A percentile compares a stretch with the other conserved stretches of the same genome.
Evolutionary conservation across 129 eudicot species (phyloP).

Genomic region (Smallanthus sonchifolius): DNA sequence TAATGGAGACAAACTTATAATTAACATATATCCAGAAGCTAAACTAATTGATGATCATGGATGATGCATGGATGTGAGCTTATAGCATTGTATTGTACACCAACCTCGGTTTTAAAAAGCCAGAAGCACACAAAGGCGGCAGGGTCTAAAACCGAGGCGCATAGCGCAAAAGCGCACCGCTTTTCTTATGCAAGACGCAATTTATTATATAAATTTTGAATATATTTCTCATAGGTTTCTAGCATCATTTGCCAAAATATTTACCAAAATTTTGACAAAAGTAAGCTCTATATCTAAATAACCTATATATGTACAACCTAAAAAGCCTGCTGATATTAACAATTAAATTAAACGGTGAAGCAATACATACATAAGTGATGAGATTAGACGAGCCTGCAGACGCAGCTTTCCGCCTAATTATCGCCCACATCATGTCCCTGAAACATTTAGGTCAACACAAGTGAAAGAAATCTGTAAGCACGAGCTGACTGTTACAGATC

Average conservation of each 20-base stretch:
- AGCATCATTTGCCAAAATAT: no score
- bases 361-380: slow-evolving; percentile 19
- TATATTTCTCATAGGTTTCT: no score
- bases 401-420: slow-evolving; percentile 41
- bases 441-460: neutral
- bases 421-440: slow-evolving; percentile 24
- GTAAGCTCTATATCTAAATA: no score
- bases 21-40: neutral
- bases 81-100: neutral
- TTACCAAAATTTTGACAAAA: no score
- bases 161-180: no score
- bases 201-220: no score
- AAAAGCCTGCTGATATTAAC: neutral
- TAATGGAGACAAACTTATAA: neutral
- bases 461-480: neutral
- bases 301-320: no score
- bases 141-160: no score
- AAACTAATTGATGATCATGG: neutral
- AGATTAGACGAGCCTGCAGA: slow-evolving; percentile 31
- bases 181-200: no score
- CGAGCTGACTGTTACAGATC: slow-evolving; percentile 9
- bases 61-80: neutral
- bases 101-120: neutral
- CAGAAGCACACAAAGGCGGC: no score
- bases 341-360: neutral